Base-by-base conservation (phyloP, 352 stramenopile genomes). In the Globisporangium abappressorium region DNA sequence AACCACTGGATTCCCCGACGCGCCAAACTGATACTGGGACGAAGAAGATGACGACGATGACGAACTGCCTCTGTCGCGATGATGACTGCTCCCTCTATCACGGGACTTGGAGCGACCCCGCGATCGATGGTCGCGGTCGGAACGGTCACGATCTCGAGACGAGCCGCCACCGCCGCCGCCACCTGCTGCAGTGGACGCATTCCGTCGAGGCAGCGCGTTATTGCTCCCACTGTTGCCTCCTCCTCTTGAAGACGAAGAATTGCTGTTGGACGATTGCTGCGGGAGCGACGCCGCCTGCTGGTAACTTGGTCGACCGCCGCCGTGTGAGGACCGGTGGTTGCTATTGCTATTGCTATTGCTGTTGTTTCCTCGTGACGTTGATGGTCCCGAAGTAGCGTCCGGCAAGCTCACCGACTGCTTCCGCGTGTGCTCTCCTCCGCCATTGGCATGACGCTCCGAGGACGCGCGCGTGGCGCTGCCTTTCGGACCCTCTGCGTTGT, bases 1-100 rank as follows among this genome's bases (percentile, higher is more conserved):
- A 24, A 87, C 66, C 9, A 77, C 72, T 1, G 84, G 84, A 28
- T 80, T 90, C 1, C 82, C 80, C 1, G 77, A 80, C 9, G 69
- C 70, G 2, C 71, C 76, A 57, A 91, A 87, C 5, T 80, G 65
- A 33, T 74, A 82, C 20, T 82, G 80, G 14, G 24, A 24, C 15
- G 34, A 60, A 4, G 49, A 56, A 2, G 38, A 28, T 56, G 38
- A 74, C 24, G 68, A 66, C n/a, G 57, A 67, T 5, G 68, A 67
- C 12, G 62, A 68, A 18, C 69, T 53, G 36, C 55, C 47, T 33
- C 60, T 47, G 4, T 76, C 68, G 22, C 63, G 57, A 47, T 75
- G 65, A 43, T 70, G 46, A 22, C 65, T 70, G 9, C 67, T 64
- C 3, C 66, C 57, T 20, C 61, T 64, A 36, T 89, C 81, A 3